Percentiles rank a stretch among this genome's conserved stretches.
phyloP scores from a whole-genome alignment of 306 rosid species.

The Cucumis hystrix region DNA sequence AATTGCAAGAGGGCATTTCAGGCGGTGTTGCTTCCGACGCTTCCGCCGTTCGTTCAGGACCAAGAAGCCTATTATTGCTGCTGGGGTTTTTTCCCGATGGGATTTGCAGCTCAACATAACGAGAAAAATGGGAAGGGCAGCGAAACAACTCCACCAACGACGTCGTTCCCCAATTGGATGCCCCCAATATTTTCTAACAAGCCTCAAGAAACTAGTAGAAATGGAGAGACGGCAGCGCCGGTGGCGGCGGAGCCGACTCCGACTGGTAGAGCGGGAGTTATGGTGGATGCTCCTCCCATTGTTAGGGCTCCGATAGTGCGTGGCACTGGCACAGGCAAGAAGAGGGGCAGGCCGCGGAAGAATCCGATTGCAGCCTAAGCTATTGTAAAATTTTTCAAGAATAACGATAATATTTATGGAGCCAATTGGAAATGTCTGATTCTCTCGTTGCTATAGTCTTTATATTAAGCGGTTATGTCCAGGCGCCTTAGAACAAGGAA shows the following conservation, averaged over 20 bases:
- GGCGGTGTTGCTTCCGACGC: conserved; percentile 28
- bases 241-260: neutral
- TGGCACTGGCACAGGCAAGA: conserved; percentile 8
- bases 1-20: conserved; percentile 61
- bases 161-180: conserved; percentile 55
- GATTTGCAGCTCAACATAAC: conserved; percentile 21
- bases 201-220: conserved; percentile 12
- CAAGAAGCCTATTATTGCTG: conserved; percentile 74
- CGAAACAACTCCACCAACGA: neutral
- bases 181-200: conserved; percentile 15
- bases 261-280: neutral
- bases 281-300: conserved; percentile 6
- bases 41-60: conserved; percentile 65
- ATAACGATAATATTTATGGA: neutral
- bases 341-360: conserved; percentile 53
- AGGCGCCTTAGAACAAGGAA: neutral
- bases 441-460: neutral
- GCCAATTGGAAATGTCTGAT: neutral
- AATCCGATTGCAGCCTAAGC: conserved; percentile 9
- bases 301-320: conserved; percentile 8
- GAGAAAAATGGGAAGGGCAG: conserved; percentile 20
- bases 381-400: neutral
- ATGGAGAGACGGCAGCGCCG: neutral
- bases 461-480: neutral
- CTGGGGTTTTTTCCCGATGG: conserved; percentile 80